Percentiles rank a stretch among this genome's conserved stretches.
Conservation (phyloP, 129 eudicot species). For the Chrysanthemum makinoi region DNA sequence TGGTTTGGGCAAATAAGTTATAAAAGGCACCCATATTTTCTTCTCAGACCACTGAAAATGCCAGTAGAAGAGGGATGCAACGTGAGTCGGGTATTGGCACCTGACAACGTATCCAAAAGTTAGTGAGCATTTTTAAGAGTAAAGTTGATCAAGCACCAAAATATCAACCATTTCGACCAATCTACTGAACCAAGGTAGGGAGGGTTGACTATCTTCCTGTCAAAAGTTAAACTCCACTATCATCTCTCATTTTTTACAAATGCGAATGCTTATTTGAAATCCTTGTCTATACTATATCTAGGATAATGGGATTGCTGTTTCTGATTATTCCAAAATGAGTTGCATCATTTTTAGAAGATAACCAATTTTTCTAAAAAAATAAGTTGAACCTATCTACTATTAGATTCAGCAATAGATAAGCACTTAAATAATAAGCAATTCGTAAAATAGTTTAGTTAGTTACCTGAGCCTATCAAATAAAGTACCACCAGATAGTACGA, state of each 20-base stretch:
- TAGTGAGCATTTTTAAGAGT: not conserved
- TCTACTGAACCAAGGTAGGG: slow-evolving; percentile 48
- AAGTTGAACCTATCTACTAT: too few species aligned
- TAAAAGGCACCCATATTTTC: slow-evolving; percentile 71
- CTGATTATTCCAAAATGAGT: too few species aligned
- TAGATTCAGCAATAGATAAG: too few species aligned
- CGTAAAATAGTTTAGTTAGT: not conserved
- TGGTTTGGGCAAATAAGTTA: slow-evolving; percentile 78
- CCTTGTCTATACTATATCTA: too few species aligned
- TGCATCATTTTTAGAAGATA: too few species aligned
- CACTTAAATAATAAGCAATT: too few species aligned
- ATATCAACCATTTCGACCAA: slow-evolving; percentile 73
- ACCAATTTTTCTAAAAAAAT: too few species aligned
- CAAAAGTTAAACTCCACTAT: not conserved
- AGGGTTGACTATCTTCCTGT: slow-evolving; percentile 47
- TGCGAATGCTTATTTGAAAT: not conserved
- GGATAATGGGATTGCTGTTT: too few species aligned
- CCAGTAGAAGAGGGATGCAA: slow-evolving; percentile 83
- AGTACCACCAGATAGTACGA: too few species aligned
- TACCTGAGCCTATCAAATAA: not conserved
- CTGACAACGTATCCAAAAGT: slow-evolving; percentile 24
- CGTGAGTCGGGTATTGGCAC: slow-evolving; percentile 70
- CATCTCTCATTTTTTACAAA: not conserved
- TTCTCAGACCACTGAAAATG: slow-evolving; percentile 64
- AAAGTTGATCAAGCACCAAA: slow-evolving; percentile 27